Evolutionary conservation across 75 land plant genomes (phyloP), one percentile per base, ranked within the genome.

Genomic region (Ceratopteris richardii): DNA sequence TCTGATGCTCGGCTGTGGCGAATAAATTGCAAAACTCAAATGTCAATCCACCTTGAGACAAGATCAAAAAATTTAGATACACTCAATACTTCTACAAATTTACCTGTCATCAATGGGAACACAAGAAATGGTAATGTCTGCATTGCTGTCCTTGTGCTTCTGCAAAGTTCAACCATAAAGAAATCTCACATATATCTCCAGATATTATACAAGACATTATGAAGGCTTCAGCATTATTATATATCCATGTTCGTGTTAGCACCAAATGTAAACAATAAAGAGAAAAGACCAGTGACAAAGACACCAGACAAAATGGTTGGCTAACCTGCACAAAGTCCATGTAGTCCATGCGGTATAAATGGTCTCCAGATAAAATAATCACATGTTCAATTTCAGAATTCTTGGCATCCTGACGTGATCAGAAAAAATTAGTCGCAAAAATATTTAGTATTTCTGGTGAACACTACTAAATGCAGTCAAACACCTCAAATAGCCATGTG

Each of bases 331-430:
- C 73, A 65, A 88, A 85, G 42, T 88, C 94, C 85, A 81, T 82
- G 37, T 85, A 88, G 53, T 88, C 93, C 93, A 88, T 88, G 30
- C 93, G 71, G n/a, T n/a, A n/a, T n/a, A n/a, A n/a, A n/a, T n/a
- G n/a, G n/a, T n/a, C n/a, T n/a, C n/a, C n/a, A n/a, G 42, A 85
- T 85, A 29, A 88, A 73, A 56, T 88, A 90, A 66, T 88, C 94
- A 88, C 81, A 58, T 88, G 82, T 47, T 88, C 86, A 21, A 88
- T 75, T 0, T 80, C 83, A 56, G 77, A 85, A 29, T 77, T 80
- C 66, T 75, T 88, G 6, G 76, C 78, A 80, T 85, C 94, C 94
- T 88, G 39, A n/a, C n/a, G n/a, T n/a, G n/a, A n/a, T 60, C 57
- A 24, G 3, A 27, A 9, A n/a, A 55, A n/a, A n/a, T n/a, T n/a